Evolutionary conservation across 2,329 filamentous ascomycete species (phyloP), one percentile per base, ranked within the genome.

Genomic region (Fusarium floridanum): DNA sequence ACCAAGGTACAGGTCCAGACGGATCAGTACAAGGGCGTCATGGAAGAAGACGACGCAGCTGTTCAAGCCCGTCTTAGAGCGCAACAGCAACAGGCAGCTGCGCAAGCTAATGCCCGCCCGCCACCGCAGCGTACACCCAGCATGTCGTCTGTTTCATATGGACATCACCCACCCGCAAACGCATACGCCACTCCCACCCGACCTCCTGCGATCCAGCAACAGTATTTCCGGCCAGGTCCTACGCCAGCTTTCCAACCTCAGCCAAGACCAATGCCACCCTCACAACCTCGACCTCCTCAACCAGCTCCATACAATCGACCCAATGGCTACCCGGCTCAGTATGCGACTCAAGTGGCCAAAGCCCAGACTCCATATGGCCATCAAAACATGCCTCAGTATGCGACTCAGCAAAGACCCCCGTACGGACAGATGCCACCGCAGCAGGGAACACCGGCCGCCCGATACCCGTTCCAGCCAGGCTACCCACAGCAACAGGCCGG

Each of bases 41-140:
- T 97, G 90, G 95, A 97, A 76, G 94, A 96, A 77, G 95, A 97
- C 76, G 93, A 95, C 74, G 87, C 87, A 43, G 89, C 88, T 45
- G 81, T 88, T 36, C 88, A 90, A 50, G 86, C 87, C 53, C 86
- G 88, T 45, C 77, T 86, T 37, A 81, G 85, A 62, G 84, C 85
- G 53, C 73, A 75, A 61, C 81, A 83, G 59, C 73, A 75, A 61
- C 81, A 83, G 59, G 56, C 34, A n/a, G 80, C 79, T 39, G 81
- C 81, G 61, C 78, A 85, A 78, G 76, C 77, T 67, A 77, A 70
- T 70, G 72, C 78, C 56, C 83, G 82, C 76, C 84, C 83, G 66
- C 80, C 82, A 56, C 79, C 72, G 10, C 86, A 82, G 72, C 83
- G 80, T 53, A 82, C 80, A 36, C 84, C 85, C 48, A 83, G 82